These are phyloP conservation scores for Tylopilus balloui DNA, from an alignment of 768 basidiomycete species.

Conservation along the genomic window DNA sequence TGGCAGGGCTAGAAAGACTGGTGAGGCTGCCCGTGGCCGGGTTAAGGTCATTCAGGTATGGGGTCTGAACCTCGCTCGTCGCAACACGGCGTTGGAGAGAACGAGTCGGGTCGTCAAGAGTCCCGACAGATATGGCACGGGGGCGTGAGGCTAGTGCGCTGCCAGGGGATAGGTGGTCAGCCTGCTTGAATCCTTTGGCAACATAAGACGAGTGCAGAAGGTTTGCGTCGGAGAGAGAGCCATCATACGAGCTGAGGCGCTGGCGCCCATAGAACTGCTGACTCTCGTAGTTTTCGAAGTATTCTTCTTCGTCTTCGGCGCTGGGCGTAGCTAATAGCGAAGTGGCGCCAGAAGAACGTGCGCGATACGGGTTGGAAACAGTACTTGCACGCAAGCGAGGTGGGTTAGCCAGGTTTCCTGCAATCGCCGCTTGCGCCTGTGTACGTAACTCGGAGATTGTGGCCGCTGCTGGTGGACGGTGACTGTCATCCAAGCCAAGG, in stretches of 20 bases:
- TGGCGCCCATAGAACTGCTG: slow-evolving; percentile 44
- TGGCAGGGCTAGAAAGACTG: slow-evolving; percentile 27
- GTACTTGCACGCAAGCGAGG: slow-evolving; percentile 84
- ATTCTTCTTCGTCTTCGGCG: slow-evolving; percentile 71
- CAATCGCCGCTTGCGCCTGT: slow-evolving; percentile 87
- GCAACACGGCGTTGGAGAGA: slow-evolving; percentile 61
- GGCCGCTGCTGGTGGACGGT: slow-evolving; percentile 72
- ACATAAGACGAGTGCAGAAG: slow-evolving; percentile 58
- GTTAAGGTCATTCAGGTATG: slow-evolving; percentile 55
- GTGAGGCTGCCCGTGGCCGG: slow-evolving; percentile 32
- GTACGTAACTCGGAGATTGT: slow-evolving; percentile 85
- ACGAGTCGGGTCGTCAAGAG: slow-evolving; percentile 75
- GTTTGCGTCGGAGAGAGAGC: slow-evolving; percentile 44
- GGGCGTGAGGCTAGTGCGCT: slow-evolving; percentile 49
- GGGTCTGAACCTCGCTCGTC: slow-evolving; percentile 49
- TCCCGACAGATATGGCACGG: slow-evolving; percentile 85
- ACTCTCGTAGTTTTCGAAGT: slow-evolving; percentile 57
- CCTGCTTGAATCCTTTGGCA: slow-evolving; percentile 67
- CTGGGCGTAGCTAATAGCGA: slow-evolving; percentile 61
- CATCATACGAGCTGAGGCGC: slow-evolving; percentile 59
- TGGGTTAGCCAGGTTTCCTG: slow-evolving; percentile 74
- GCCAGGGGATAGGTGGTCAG: slow-evolving; percentile 59
- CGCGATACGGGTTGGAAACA: slow-evolving; percentile 88
- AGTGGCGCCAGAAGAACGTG: slow-evolving; percentile 52
- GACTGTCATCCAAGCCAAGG: slow-evolving; percentile 84